Conservation (phyloP, 2,329 filamentous ascomycete species). For the Bipolaris bicolor region DNA sequence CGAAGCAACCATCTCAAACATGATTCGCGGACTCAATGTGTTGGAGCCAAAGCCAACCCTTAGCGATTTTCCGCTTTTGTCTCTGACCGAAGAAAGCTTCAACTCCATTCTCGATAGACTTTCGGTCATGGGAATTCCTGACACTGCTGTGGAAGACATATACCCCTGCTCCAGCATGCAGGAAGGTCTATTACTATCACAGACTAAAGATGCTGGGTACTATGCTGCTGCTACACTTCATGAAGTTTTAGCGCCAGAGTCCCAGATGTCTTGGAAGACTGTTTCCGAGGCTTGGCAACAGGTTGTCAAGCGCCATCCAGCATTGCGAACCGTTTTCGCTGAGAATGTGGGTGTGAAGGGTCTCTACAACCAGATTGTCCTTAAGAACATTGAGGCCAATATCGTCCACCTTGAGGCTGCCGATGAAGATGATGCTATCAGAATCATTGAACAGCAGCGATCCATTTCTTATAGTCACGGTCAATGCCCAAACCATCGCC, state of each 20-base stretch:
- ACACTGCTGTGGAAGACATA: constrained; percentile 51
- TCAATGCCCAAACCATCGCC: constrained; percentile 39
- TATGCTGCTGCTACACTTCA: constrained; percentile 43
- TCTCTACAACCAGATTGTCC: constrained; percentile 42
- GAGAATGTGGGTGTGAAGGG: constrained; percentile 40
- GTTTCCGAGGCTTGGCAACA: constrained; percentile 38
- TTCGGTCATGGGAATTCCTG: constrained; percentile 44
- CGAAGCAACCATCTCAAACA: constrained; percentile 38
- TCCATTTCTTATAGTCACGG: constrained; percentile 32
- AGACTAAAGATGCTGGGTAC: constrained; percentile 39
- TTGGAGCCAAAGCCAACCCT: constrained; percentile 48
- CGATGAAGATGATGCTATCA: constrained; percentile 29
- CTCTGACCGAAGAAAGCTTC: constrained; percentile 52
- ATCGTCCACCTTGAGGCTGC: constrained; percentile 32
- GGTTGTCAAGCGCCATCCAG: constrained; percentile 38
- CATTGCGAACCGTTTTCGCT: constrained; percentile 42
- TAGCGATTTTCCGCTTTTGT: constrained; percentile 55
- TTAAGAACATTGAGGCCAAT: constrained; percentile 34
- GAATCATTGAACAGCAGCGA: constrained; percentile 30
- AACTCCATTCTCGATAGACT: constrained; percentile 50
- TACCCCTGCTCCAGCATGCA: constrained; percentile 45
- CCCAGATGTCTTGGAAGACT: constrained; percentile 17
- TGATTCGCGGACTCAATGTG: constrained; percentile 34
- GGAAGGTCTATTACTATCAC: constrained; percentile 40
- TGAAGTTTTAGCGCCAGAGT: constrained; percentile 29